Percentiles rank a stretch among this genome's conserved stretches.
These are phyloP conservation scores for Ustilago lituana DNA, from an alignment of 1,284 basidiomycete genomes.

Conservation along the genomic window DNA sequence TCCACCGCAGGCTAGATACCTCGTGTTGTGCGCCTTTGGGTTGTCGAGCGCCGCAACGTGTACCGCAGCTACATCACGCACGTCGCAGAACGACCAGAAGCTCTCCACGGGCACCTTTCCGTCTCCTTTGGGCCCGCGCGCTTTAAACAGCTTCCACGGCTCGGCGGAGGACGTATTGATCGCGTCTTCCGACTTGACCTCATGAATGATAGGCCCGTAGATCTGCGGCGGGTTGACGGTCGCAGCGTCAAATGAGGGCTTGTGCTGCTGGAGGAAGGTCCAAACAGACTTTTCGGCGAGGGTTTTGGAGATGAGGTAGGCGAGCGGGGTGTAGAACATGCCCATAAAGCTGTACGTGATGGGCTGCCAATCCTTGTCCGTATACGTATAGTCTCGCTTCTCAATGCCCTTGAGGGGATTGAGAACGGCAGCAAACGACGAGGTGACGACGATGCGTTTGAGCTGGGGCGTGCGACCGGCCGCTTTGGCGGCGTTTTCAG, in stretches of 20 bases:
- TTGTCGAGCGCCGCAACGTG: constrained; percentile 40
- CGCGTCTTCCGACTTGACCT: constrained; percentile 31
- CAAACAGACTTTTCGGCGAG: constrained; percentile 67
- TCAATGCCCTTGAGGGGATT: constrained; percentile 41
- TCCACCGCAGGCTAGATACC: constrained; percentile 37
- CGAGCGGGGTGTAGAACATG: constrained; percentile 37
- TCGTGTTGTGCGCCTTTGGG: constrained; percentile 17
- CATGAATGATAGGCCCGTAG: constrained; percentile 54
- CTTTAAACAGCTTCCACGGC: constrained; percentile 45
- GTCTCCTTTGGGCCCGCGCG: constrained; percentile 31
- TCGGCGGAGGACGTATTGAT: constrained; percentile 38
- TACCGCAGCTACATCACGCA: constrained; percentile 39
- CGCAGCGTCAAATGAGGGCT: constrained; percentile 46
- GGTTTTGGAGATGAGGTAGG: constrained; percentile 67
- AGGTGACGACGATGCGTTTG: constrained; percentile 46
- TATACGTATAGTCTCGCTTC: constrained; percentile 46
- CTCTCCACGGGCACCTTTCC: constrained; percentile 33
- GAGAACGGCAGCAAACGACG: constrained; percentile 42
- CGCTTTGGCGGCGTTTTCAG: constrained; percentile 24
- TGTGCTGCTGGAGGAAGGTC: constrained; percentile 63
- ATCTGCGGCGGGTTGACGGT: constrained; percentile 53
- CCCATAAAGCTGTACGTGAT: constrained; percentile 30
- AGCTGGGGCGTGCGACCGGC: constrained; percentile 19
- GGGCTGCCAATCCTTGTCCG: constrained; percentile 44
- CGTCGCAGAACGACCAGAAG: constrained; percentile 41